Percentiles rank a stretch among this genome's conserved stretches.
phyloP scores from a whole-genome alignment of 805 yeast species.

The Ogataea ganodermae region DNA sequence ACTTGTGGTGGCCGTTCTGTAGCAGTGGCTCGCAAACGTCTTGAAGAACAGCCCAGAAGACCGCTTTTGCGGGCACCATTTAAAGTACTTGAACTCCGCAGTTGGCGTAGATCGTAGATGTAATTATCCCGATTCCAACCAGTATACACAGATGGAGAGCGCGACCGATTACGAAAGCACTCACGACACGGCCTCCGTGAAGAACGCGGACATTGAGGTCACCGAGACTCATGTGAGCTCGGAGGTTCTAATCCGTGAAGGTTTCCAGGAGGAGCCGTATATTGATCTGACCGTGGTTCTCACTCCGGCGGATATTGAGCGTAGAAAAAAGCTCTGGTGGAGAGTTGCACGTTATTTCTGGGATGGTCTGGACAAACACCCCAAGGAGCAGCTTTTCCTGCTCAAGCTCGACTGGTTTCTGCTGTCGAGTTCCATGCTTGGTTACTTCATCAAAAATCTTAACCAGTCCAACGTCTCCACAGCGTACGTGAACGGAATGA shows the following conservation, averaged over 20 bases:
- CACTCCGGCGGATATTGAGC: slow-evolving; percentile 2
- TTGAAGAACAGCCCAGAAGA: no score
- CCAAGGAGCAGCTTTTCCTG: slow-evolving; percentile 39
- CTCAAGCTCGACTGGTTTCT: slow-evolving; percentile 56
- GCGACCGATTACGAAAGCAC: background rate
- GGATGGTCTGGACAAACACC: slow-evolving; percentile 39
- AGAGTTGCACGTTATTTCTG: slow-evolving; percentile 23
- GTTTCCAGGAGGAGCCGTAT: slow-evolving; percentile 1
- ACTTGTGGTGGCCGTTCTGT: background rate
- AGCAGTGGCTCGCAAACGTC: no score
- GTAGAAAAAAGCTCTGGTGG: slow-evolving; percentile 8
- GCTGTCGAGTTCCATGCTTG: slow-evolving; percentile 51
- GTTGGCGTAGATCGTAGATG: no score
- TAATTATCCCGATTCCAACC: background rate
- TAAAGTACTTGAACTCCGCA: no score
- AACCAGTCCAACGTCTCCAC: slow-evolving; percentile 61
- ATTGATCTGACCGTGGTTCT: slow-evolving; percentile 10
- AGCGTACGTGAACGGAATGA: slow-evolving; percentile 68
- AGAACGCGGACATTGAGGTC: slow-evolving; percentile 2
- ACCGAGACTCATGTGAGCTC: background rate
- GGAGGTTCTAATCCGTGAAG: background rate
- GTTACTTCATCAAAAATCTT: slow-evolving; percentile 66
- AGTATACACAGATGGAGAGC: background rate
- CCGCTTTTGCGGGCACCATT: no score
- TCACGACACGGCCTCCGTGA: background rate